These are phyloP conservation scores for Puccinia novopanici DNA, from an alignment of 1,284 basidiomycete genomes.

Conservation along the genomic window DNA sequence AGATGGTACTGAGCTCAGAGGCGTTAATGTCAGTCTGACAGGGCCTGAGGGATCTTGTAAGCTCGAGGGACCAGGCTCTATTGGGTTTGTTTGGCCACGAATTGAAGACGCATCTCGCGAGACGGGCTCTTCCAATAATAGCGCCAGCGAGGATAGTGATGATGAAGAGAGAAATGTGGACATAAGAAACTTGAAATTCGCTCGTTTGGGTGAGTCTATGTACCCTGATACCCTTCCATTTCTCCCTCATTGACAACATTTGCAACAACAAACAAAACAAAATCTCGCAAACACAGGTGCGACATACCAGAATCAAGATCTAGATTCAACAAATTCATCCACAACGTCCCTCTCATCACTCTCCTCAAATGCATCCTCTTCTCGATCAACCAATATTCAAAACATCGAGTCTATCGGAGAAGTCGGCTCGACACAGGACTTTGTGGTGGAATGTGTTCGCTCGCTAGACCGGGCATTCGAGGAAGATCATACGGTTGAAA, in stretches of 20 bases:
- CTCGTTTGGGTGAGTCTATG: slow-evolving; percentile 53
- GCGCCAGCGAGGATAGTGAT: slow-evolving; percentile 53
- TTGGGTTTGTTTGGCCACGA: slow-evolving; percentile 52
- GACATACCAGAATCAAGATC: slow-evolving; percentile 29
- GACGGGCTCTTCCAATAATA: slow-evolving; percentile 45
- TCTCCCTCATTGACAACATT: slow-evolving; percentile 53
- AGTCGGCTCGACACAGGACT: slow-evolving; percentile 64
- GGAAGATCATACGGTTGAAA: slow-evolving; percentile 86
- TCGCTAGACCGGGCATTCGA: slow-evolving; percentile 84
- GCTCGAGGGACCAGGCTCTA: slow-evolving; percentile 54
- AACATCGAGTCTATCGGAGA: slow-evolving; percentile 45
- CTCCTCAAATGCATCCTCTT: slow-evolving; percentile 55
- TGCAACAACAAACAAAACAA: slow-evolving; percentile 10
- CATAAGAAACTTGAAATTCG: slow-evolving; percentile 54
- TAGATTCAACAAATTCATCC: slow-evolving; percentile 15
- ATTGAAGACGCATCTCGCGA: slow-evolving; percentile 46
- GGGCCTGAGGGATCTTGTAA: slow-evolving; percentile 51
- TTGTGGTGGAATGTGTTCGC: slow-evolving; percentile 72
- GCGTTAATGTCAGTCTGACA: slow-evolving; percentile 60
- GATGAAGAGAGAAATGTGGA: slow-evolving; percentile 56
- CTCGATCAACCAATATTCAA: slow-evolving; percentile 52
- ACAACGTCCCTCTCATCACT: slow-evolving; percentile 54
- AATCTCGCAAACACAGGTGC: slow-evolving; percentile 19
- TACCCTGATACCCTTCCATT: slow-evolving; percentile 55
- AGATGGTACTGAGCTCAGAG: slow-evolving; percentile 53